Conservation (phyloP, 1,284 basidiomycete species). For the Irpex rosettiformis region DNA sequence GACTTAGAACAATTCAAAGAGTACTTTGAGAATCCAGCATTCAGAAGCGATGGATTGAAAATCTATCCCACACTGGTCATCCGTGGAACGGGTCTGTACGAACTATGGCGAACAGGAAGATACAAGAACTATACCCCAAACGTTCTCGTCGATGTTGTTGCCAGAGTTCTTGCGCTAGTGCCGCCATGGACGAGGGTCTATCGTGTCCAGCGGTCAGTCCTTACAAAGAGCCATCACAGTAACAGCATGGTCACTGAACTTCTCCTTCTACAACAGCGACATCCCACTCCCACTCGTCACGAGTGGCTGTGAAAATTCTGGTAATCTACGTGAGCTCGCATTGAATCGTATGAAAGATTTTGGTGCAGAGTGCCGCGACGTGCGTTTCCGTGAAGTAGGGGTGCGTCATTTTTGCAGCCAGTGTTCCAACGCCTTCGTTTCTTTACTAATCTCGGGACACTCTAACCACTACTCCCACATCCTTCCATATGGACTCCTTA, state of each 20-base stretch:
- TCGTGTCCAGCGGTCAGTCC: constrained; percentile 83
- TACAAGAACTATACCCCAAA: constrained; percentile 99
- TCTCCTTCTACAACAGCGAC: constrained; percentile 53
- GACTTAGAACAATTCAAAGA: constrained; percentile 99
- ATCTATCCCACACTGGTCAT: constrained; percentile 99
- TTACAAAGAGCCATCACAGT: constrained; percentile 6
- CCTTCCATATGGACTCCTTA: constrained; percentile 7
- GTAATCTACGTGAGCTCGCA: constrained; percentile 95
- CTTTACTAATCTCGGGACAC: constrained; percentile 6
- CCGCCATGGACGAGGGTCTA: constrained; percentile 99
- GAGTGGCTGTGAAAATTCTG: constrained; percentile 96
- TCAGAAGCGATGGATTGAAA: constrained; percentile 96
- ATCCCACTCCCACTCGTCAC: constrained; percentile 94
- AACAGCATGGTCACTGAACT: constrained; percentile 10
- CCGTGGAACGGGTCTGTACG: constrained; percentile 95
- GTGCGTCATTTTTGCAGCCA: constrained; percentile 44
- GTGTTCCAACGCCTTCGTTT: constrained; percentile 1
- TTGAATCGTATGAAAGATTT: constrained; percentile 99
- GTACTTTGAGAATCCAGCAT: constrained; percentile 98
- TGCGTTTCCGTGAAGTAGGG: constrained; percentile 97
- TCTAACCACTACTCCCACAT: constrained; percentile 9
- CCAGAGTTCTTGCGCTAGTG: constrained; percentile 92
- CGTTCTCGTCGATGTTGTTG: constrained; percentile 95
- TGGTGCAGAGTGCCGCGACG: constrained; percentile 96
- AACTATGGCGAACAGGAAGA: constrained; percentile 93